These are phyloP conservation scores for Chlamydomonas sphaeroides DNA, from an alignment of 139 green algal species.

Conservation along the genomic window DNA sequence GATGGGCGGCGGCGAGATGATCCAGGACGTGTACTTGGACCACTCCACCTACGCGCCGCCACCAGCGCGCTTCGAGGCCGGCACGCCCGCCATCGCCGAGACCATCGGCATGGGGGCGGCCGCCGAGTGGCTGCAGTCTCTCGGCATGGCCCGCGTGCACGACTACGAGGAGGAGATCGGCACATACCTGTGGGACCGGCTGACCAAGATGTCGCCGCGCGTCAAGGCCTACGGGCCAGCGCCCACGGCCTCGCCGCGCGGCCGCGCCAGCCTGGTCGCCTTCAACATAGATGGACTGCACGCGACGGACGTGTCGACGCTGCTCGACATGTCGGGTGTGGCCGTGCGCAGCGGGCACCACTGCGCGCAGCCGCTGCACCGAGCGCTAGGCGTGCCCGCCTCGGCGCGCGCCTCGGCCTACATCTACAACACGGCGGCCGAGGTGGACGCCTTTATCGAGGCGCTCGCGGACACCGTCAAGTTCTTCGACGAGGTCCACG, in stretches of 20 bases:
- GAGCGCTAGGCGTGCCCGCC: conserved; percentile 82
- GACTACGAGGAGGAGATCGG: conserved; percentile 67
- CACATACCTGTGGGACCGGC: conserved; percentile 17
- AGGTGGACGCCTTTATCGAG: conserved; percentile 93
- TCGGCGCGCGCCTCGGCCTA: conserved; percentile 90
- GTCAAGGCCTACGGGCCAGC: conserved; percentile 86
- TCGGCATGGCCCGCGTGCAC: conserved; percentile 85
- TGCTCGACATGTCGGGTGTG: conserved; percentile 90
- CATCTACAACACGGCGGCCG: conserved; percentile 94
- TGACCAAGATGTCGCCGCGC: conserved; percentile 2
- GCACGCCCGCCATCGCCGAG: conserved; percentile 96
- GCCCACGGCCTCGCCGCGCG: conserved; percentile 34
- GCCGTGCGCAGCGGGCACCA: conserved; percentile 96
- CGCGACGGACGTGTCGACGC: conserved; percentile 93
- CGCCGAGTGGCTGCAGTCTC: conserved; percentile 72
- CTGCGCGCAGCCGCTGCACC: conserved; percentile 97
- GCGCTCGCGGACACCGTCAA: conserved; percentile 84
- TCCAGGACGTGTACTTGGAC: conserved; percentile 92
- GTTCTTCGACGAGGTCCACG: conserved; percentile 80
- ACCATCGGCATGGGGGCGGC: conserved; percentile 72
- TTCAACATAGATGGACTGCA: conserved; percentile 98
- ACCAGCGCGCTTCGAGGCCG: conserved; percentile 95
- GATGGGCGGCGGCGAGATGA: conserved; percentile 99
- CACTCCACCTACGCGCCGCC: conserved; percentile 93
- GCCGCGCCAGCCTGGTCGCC: conserved; percentile 81